These are phyloP conservation scores for Solanum sejunctum DNA, from an alignment of 257 asterid genomes.

Conservation along the genomic window DNA sequence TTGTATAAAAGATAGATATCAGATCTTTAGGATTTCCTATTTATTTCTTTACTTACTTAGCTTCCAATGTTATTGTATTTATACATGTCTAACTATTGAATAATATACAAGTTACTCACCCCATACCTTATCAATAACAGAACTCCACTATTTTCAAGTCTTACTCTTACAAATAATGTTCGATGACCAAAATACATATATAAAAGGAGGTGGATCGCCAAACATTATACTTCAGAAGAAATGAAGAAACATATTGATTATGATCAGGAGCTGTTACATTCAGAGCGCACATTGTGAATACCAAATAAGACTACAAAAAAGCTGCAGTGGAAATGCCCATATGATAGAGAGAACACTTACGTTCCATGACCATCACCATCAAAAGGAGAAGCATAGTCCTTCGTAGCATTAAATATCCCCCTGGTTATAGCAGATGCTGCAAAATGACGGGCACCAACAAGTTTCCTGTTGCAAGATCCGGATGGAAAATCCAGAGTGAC, in stretches of 20 bases:
- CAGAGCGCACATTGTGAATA: background rate
- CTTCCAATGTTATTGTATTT: no score
- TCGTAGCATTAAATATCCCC: conserved; percentile 90
- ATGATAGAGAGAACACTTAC: conserved; percentile 33
- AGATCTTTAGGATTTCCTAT: no score
- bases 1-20: no score
- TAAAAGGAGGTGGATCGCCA: background rate
- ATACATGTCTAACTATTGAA: no score
- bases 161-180: background rate
- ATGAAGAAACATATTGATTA: background rate
- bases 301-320: background rate
- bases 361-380: conserved; percentile 99
- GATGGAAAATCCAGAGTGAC: conserved; percentile 92
- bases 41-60: no score
- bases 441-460: conserved; percentile 94
- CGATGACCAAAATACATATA: background rate
- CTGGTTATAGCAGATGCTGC: conserved; percentile 98
- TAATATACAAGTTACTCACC: no score
- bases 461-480: conserved; percentile 96
- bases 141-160: background rate
- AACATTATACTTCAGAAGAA: background rate
- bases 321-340: background rate
- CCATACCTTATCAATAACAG: no score
- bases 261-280: background rate
- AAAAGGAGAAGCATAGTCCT: conserved; percentile 92